Percentiles rank a stretch among this genome's conserved stretches.
These are phyloP conservation scores for Puccinia hordei DNA, from an alignment of 1,284 basidiomycete genomes.

Conservation along the genomic window DNA sequence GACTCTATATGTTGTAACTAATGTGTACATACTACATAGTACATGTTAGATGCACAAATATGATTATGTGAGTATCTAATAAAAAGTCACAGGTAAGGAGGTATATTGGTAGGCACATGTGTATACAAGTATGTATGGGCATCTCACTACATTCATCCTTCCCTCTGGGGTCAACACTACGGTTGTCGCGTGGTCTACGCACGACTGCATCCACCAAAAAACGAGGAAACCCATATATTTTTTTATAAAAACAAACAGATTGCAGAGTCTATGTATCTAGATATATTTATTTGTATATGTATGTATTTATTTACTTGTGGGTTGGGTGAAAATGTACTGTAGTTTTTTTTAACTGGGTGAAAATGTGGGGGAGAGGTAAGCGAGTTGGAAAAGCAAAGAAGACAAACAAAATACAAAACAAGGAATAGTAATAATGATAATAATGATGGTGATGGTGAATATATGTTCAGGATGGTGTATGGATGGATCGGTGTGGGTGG, in stretches of 20 bases:
- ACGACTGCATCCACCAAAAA: neutral
- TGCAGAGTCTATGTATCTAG: neutral
- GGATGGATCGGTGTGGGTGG: neutral
- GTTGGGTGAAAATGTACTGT: neutral
- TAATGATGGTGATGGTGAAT: neutral
- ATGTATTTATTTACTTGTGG: neutral
- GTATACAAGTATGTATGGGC: no score
- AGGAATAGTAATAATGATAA: conserved; percentile 17
- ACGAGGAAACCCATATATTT: neutral
- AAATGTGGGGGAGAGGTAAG: neutral
- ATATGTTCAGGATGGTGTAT: neutral
- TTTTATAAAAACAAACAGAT: neutral
- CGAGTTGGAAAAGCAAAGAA: neutral
- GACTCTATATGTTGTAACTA: no score
- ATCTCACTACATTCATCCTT: neutral
- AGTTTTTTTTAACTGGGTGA: neutral
- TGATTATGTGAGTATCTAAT: no score
- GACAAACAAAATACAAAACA: neutral
- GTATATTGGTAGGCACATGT: no score
- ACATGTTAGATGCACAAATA: no score
- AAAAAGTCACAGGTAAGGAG: no score
- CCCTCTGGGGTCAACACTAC: neutral
- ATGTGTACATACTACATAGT: no score
- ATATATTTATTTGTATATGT: neutral
- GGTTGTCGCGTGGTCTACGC: neutral